Conservation (phyloP, 1,284 basidiomycete genomes). For the Tremellales sp. region DNA sequence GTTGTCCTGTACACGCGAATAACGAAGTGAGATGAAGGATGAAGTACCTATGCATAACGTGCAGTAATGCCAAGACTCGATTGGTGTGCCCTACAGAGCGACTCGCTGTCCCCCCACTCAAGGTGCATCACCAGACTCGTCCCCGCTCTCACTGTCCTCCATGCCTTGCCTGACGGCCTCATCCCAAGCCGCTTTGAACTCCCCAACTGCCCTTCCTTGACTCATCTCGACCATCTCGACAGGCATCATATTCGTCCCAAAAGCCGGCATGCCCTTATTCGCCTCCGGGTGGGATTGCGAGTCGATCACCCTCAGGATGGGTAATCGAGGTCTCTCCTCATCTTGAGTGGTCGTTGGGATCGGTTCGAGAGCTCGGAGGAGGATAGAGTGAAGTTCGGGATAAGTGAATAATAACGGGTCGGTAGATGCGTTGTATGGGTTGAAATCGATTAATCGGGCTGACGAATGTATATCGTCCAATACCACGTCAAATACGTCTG, state of each 20-base stretch:
- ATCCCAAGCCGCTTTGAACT: conserved; percentile 57
- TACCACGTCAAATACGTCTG: conserved; percentile 83
- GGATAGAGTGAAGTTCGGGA: conserved; percentile 62
- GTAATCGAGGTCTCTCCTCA: conserved; percentile 33
- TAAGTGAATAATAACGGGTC: conserved; percentile 84
- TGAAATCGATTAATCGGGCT: conserved; percentile 83
- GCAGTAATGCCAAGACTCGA: too few relatives aligned
- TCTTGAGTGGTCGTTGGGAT: neutral
- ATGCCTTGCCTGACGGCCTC: conserved; percentile 32
- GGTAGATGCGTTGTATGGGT: conserved; percentile 78
- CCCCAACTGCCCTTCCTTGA: conserved; percentile 64
- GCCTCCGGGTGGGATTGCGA: conserved; percentile 65
- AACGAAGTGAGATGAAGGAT: too few relatives aligned
- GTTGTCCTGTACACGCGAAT: too few relatives aligned
- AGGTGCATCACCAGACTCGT: neutral
- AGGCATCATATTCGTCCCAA: conserved; percentile 89
- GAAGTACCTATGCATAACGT: too few relatives aligned
- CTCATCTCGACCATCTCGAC: conserved; percentile 77
- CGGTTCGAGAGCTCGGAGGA: conserved; percentile 19
- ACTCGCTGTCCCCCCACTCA: too few relatives aligned
- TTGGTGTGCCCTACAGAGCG: too few relatives aligned
- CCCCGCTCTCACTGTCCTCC: conserved; percentile 2
- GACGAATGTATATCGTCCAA: conserved; percentile 71
- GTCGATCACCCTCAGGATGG: conserved; percentile 66
- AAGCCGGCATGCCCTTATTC: conserved; percentile 62